Base-by-base conservation (phyloP, 768 basidiomycete genomes). In the Cyclocybe aegerita region DNA sequence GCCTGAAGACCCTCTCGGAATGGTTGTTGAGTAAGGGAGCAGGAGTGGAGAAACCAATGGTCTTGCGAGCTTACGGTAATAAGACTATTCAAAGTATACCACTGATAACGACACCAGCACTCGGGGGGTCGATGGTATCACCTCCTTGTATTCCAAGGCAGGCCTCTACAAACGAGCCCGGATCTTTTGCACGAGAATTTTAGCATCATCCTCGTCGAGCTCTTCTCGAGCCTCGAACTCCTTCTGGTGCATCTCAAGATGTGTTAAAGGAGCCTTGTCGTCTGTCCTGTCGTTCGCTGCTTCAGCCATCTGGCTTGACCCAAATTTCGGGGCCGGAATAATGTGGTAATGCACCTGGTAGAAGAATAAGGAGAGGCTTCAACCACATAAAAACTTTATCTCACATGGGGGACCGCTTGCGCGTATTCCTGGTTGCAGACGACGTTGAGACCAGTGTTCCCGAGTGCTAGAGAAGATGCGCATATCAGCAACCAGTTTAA, bases 351-450 rank as follows among this genome's bases (percentile, higher is more conserved):
- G 88, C 30, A 88, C 87, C 86, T 88, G 23, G 50, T 32, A 41
- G 10, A 39, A 23, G 11, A 41, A 42, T 35, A 23, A 53, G 43
- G 23, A 29, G 9, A 29, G 32, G 39, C 38, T 49, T 16, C 23
- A 48, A 17, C 5, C 32, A 39, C 15, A 35, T 44, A 38, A 35
- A 15, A 42, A 32, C 8, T 5, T 33, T 4, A 38, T 14, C 80
- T 50, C 54, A 87, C 87, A 69, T 90, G 88, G n/a, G 81, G 82
- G 6, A 90, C 85, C 4, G 84, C 85, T 61, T 90, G 88, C 0
- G 88, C 88, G 57, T 90, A 90, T 64, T 88, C 87, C 60, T 90
- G 87, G 61, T 89, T 89, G 59, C 86, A 88, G 4, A 89, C 87
- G 5, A 90, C 79, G 60, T 89, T 90, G 41, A 90, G 70, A 6